These are phyloP conservation scores for Spathaspora gorwiae DNA, from an alignment of 805 yeast genomes.

Conservation along the genomic window DNA sequence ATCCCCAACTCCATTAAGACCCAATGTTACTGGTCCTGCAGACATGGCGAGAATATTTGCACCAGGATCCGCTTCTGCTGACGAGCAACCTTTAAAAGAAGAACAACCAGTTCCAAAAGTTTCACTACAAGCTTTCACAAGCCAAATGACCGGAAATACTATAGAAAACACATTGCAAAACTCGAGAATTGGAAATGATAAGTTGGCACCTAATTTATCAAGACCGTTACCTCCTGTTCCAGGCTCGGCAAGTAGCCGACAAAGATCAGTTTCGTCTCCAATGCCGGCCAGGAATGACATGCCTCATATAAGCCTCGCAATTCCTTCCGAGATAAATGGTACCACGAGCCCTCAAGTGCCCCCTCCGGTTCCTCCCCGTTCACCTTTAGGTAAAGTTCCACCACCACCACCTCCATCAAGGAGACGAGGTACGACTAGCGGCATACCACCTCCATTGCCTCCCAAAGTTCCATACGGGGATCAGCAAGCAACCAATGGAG, in stretches of 20 bases:
- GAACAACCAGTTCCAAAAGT: conserved; percentile 12
- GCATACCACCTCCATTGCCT: conserved; percentile 23
- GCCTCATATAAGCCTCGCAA: not conserved
- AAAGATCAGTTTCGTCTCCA: conserved; percentile 1
- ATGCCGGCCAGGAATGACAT: not conserved
- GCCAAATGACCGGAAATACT: conserved; percentile 39
- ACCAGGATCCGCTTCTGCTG: conserved; percentile 11
- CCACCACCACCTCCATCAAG: conserved; percentile 43
- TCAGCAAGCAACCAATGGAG: not conserved
- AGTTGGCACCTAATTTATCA: not conserved
- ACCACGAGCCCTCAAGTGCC: conserved; percentile 1
- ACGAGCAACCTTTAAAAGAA: conserved; percentile 4
- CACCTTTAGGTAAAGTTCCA: conserved; percentile 27
- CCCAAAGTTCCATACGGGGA: conserved; percentile 16
- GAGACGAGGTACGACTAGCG: conserved; percentile 15
- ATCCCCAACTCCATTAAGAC: conserved; percentile 16
- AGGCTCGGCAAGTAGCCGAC: conserved; percentile 25
- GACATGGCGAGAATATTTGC: conserved; percentile 32
- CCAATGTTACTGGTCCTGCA: conserved; percentile 27
- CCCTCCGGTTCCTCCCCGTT: conserved; percentile 21
- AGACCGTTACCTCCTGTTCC: conserved; percentile 18
- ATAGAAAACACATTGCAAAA: conserved; percentile 32
- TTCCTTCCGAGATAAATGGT: not conserved
- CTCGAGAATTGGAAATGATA: conserved; percentile 13
- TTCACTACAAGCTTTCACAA: conserved; percentile 36